Conservation (phyloP, 2,329 filamentous ascomycete species). For the Dendrostoma leiphaemia region DNA sequence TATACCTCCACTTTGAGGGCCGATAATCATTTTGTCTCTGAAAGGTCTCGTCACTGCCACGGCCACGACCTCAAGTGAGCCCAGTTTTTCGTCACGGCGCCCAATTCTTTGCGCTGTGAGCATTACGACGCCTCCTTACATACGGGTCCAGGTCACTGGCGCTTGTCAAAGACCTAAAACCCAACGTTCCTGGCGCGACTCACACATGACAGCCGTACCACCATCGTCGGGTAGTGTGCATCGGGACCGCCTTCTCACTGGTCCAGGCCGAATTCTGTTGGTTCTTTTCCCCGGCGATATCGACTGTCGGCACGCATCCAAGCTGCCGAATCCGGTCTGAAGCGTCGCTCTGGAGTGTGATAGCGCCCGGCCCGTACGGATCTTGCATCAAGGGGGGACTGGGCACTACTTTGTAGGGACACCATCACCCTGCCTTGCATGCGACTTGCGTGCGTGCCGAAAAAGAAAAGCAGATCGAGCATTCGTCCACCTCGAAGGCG, state of each 20-base stretch:
- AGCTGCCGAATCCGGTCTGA: conserved; percentile 2
- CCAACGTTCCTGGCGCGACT: neutral
- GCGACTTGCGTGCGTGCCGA: conserved; percentile 14
- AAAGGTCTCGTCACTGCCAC: neutral
- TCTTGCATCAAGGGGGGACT: conserved; percentile 3
- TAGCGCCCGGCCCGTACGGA: conserved; percentile 11
- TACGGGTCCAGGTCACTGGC: neutral
- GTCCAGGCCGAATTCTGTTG: neutral
- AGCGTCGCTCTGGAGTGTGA: conserved; percentile 6
- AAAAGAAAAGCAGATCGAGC: conserved; percentile 7
- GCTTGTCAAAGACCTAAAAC: neutral
- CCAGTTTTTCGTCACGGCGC: neutral
- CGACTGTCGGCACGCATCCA: conserved; percentile 2
- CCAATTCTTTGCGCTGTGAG: neutral
- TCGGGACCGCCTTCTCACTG: neutral
- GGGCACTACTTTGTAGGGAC: neutral
- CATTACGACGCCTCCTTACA: neutral
- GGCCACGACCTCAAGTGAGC: neutral
- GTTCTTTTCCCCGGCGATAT: conserved; percentile 1
- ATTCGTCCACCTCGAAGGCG: conserved; percentile 3
- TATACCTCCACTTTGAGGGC: neutral
- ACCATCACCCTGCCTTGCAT: conserved; percentile 13
- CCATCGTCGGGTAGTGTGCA: neutral
- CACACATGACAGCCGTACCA: neutral
- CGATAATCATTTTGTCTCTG: too few species aligned